phyloP scores from a whole-genome alignment of 257 asterid genomes.

The Agastache rugosa region DNA sequence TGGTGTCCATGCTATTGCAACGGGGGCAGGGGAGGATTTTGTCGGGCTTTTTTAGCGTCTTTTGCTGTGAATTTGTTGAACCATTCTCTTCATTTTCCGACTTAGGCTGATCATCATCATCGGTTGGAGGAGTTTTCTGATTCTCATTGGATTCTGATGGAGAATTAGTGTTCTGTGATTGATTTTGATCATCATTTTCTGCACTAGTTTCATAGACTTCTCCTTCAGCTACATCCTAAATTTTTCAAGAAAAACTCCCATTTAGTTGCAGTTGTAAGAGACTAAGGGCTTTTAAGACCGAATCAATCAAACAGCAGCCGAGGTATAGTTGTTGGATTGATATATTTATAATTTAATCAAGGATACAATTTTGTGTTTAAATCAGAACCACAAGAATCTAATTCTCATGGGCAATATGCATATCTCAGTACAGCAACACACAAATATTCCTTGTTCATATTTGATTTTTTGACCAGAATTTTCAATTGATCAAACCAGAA shows the following conservation, averaged over 20 bases:
- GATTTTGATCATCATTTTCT: slow-evolving; percentile 40
- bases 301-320: neutral
- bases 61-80: slow-evolving; percentile 48
- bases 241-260: slow-evolving; percentile 9
- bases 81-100: slow-evolving; percentile 52
- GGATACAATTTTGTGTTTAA: neutral
- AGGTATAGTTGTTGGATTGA: neutral
- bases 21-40: slow-evolving; percentile 94
- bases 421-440: neutral
- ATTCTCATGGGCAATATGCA: neutral
- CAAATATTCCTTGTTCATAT: neutral
- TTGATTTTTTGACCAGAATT: slow-evolving; percentile 2
- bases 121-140: slow-evolving; percentile 41
- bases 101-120: slow-evolving; percentile 50
- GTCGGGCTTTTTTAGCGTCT: slow-evolving; percentile 79
- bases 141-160: slow-evolving; percentile 45
- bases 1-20: slow-evolving; percentile 91
- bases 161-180: slow-evolving; percentile 21
- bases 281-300: neutral
- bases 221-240: slow-evolving; percentile 53
- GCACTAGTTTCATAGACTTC: slow-evolving; percentile 41
- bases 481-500: slow-evolving; percentile 14
- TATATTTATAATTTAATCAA: neutral
- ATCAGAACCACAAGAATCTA: neutral
- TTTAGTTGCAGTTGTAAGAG: neutral